phyloP scores from a whole-genome alignment of 148 eudicot species.

The Pharnaceum exiguum region DNA sequence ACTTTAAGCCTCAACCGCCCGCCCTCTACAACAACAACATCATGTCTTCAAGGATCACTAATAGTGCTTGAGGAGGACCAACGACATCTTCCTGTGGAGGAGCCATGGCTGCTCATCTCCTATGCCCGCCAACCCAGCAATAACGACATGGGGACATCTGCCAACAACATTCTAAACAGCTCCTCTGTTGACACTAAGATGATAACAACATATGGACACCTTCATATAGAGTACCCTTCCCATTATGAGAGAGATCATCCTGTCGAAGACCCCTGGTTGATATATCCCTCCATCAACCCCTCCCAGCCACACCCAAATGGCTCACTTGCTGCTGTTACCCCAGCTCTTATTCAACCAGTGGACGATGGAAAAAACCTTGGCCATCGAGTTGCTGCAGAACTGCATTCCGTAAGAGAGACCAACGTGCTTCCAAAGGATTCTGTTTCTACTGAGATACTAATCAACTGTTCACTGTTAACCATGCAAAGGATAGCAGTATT shows the following conservation, averaged over 20 bases:
- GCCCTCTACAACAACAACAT: conserved; percentile 24
- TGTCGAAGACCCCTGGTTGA: conserved; percentile 91
- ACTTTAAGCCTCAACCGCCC: too few species aligned
- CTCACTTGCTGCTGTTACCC: conserved; percentile 16
- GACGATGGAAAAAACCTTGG: conserved; percentile 25
- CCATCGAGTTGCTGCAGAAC: conserved; percentile 32
- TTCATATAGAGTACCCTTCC: conserved; percentile 16
- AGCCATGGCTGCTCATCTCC: conserved; percentile 76
- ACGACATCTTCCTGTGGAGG: conserved; percentile 49
- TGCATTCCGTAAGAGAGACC: conserved; percentile 39
- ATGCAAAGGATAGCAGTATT: conserved; percentile 95
- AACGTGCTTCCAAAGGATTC: conserved; percentile 30
- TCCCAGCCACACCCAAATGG: conserved; percentile 21
- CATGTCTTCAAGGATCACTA: conserved; percentile 30
- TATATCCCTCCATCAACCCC: conserved; percentile 25
- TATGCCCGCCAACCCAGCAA: conserved; percentile 19
- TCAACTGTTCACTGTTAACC: conserved; percentile 86
- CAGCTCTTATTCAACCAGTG: conserved; percentile 16
- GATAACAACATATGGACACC: conserved; percentile 3
- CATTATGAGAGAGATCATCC: conserved; percentile 39
- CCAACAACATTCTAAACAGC: too few species aligned
- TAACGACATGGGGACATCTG: neutral
- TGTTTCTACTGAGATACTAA: conserved; percentile 65
- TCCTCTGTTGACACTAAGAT: conserved; percentile 19
- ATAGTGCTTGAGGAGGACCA: conserved; percentile 34